phyloP scores from a whole-genome alignment of 2,329 filamentous ascomycete species.

The Elsinoe perseae region DNA sequence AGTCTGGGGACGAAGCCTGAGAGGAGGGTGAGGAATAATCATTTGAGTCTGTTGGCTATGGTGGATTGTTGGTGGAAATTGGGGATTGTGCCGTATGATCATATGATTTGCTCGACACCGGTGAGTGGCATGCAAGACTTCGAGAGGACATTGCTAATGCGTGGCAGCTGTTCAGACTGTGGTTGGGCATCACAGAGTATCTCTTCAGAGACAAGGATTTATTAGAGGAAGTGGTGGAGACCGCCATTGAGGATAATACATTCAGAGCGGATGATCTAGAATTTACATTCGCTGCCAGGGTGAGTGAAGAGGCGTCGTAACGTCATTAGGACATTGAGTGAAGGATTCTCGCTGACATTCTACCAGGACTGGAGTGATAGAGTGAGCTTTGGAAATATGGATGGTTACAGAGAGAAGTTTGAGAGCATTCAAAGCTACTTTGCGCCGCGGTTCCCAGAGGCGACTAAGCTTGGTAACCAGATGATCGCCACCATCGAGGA shows the following conservation, averaged over 20 bases:
- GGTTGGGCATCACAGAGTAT: slow-evolving; percentile 95
- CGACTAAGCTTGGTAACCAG: slow-evolving; percentile 79
- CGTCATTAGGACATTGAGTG: background rate
- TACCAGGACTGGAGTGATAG: slow-evolving; percentile 81
- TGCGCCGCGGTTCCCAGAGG: slow-evolving; percentile 78
- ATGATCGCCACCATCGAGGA: slow-evolving; percentile 96
- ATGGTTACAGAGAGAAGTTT: slow-evolving; percentile 86
- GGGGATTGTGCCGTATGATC: slow-evolving; percentile 91
- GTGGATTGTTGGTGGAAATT: slow-evolving; percentile 97
- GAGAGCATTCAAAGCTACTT: slow-evolving; percentile 87
- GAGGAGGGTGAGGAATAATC: slow-evolving; percentile 75
- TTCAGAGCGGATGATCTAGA: slow-evolving; percentile 95
- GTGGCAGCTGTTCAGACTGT: slow-evolving; percentile 73
- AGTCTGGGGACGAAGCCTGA: slow-evolving; percentile 65
- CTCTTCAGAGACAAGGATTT: slow-evolving; percentile 76
- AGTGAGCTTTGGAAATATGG: slow-evolving; percentile 83
- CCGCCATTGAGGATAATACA: slow-evolving; percentile 79
- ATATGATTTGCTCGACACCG: slow-evolving; percentile 98
- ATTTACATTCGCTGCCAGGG: slow-evolving; percentile 89
- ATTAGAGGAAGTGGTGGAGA: slow-evolving; percentile 76
- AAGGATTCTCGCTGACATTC: background rate
- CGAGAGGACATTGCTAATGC: background rate
- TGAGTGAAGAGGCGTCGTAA: slow-evolving; percentile 29
- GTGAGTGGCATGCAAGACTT: slow-evolving; percentile 40
- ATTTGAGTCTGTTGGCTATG: slow-evolving; percentile 87